A percentile compares a stretch with the other conserved stretches of the same genome.
Conservation (phyloP, 768 basidiomycete species). For the Termitomyces sp. region DNA sequence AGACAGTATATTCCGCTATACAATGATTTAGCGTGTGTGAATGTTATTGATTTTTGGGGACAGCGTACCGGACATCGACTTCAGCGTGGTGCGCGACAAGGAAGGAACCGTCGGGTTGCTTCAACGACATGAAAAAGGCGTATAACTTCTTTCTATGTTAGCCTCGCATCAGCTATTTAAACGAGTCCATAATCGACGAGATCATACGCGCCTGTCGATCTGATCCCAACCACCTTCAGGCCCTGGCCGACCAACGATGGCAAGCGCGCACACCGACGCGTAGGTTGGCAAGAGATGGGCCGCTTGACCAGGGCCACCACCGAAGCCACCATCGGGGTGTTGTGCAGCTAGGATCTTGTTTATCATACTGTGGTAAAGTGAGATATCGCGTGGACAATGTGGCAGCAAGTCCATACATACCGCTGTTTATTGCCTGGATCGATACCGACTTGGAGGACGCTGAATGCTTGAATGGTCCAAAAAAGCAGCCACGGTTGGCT, state of each 20-base stretch:
- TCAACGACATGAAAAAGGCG: slow-evolving; percentile 85
- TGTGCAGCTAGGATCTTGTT: slow-evolving; percentile 79
- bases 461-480: slow-evolving; percentile 87
- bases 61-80: slow-evolving; percentile 82
- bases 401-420: slow-evolving; percentile 37
- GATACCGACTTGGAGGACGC: slow-evolving; percentile 67
- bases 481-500: slow-evolving; percentile 94
- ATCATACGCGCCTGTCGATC: slow-evolving; percentile 60
- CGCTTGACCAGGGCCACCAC: slow-evolving; percentile 85
- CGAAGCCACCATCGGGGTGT: slow-evolving; percentile 85
- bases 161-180: not conserved
- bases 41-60: not conserved
- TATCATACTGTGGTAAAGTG: slow-evolving; percentile 47
- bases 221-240: slow-evolving; percentile 79
- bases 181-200: not conserved
- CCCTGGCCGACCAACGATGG: slow-evolving; percentile 73
- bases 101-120: slow-evolving; percentile 91
- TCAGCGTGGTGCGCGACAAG: slow-evolving; percentile 83
- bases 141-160: slow-evolving; percentile 66
- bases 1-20: slow-evolving; percentile 91
- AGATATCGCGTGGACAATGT: not conserved
- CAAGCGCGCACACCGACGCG: slow-evolving; percentile 78
- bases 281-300: slow-evolving; percentile 90
- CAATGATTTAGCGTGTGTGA: not conserved
- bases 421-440: slow-evolving; percentile 74